Percentiles rank a stretch among this genome's conserved stretches.
phyloP scores from a whole-genome alignment of 225 moss, liverwort and hornwort species.

The Rhytidiadelphus loreus region DNA sequence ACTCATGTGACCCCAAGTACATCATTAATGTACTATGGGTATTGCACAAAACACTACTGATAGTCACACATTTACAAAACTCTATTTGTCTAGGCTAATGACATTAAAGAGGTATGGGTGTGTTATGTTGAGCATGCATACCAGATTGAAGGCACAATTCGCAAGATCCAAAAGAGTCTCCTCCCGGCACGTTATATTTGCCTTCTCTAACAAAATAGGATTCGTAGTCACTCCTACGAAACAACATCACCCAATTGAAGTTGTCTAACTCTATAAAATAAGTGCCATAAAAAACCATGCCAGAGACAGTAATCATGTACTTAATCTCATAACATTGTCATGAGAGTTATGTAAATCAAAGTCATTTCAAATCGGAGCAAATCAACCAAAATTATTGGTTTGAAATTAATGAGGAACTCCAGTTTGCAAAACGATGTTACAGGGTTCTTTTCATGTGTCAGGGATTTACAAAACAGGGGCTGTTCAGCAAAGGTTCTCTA shows the following conservation, averaged over 20 bases:
- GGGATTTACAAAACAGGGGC: background rate
- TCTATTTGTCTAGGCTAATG: background rate
- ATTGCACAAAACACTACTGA: background rate
- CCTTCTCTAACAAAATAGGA: constrained; percentile 46
- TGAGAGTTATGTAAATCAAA: background rate
- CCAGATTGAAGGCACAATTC: constrained; percentile 24
- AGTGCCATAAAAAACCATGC: background rate
- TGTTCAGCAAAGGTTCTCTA: background rate
- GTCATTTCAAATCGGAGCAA: background rate
- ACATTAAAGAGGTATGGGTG: background rate
- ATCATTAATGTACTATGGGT: background rate
- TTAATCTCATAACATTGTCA: background rate
- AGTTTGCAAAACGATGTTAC: background rate
- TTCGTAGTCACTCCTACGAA: constrained; percentile 51
- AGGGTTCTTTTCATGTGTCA: background rate
- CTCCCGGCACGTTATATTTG: constrained; percentile 26
- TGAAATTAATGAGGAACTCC: background rate
- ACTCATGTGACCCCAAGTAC: background rate
- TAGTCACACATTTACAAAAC: background rate
- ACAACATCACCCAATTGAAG: background rate
- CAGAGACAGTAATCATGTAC: background rate
- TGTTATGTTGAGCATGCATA: background rate
- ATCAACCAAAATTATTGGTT: background rate
- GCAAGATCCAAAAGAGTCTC: constrained; percentile 25
- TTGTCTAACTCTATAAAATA: background rate